Percentiles rank a stretch among this genome's conserved stretches.
Evolutionary conservation across 306 rosid species (phyloP).

Genomic region (Quercus berberidifolia): DNA sequence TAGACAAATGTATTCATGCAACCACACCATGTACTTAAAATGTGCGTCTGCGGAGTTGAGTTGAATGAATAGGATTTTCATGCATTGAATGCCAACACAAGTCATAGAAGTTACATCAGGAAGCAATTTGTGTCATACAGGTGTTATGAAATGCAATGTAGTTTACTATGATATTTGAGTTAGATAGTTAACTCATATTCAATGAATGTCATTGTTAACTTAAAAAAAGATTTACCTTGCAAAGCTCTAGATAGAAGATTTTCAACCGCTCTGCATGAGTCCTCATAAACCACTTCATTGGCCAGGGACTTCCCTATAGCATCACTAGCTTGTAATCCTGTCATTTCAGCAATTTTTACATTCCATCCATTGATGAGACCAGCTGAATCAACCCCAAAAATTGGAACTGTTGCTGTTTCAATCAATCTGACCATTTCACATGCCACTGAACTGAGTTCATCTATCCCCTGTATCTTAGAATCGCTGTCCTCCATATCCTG

Average conservation of each 20-base stretch:
- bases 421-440: slow-evolving; percentile 84
- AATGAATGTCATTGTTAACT: not conserved
- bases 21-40: not conserved
- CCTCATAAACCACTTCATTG: slow-evolving; percentile 54
- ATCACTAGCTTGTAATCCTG: slow-evolving; percentile 43
- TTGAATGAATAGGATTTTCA: not conserved
- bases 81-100: not conserved
- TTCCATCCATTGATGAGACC: slow-evolving; percentile 88
- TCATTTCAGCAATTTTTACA: slow-evolving; percentile 62
- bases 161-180: slow-evolving; percentile 8
- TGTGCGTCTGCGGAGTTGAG: not conserved
- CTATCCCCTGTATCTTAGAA: slow-evolving; percentile 34
- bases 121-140: not conserved
- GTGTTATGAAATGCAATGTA: not conserved
- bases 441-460: slow-evolving; percentile 69
- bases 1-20: not conserved
- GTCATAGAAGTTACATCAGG: not conserved
- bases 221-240: slow-evolving; percentile 49
- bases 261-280: slow-evolving; percentile 43
- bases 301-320: slow-evolving; percentile 73
- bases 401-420: slow-evolving; percentile 81
- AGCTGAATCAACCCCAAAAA: slow-evolving; percentile 66
- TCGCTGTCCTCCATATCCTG: slow-evolving; percentile 30
- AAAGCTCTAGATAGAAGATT: slow-evolving; percentile 46
- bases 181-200: slow-evolving; percentile 1